Conservation (phyloP, 345 rosid genomes). For the Abelmoschus esculentus region DNA sequence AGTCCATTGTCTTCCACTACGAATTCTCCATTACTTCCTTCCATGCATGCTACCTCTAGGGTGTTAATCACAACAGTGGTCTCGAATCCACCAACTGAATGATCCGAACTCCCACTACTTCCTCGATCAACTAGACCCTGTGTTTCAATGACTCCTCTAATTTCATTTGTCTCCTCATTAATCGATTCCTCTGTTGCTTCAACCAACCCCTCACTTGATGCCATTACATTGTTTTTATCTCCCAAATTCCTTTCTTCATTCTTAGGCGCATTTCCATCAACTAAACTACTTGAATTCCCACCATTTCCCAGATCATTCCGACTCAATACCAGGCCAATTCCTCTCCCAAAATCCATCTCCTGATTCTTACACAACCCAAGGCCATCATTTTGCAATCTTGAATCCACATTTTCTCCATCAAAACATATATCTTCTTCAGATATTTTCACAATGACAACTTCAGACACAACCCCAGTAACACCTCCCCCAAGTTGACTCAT, state of each 20-base stretch:
- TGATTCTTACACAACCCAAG: not conserved
- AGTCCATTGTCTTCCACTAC: conserved; percentile 12
- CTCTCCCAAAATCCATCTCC: not conserved
- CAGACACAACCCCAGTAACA: conserved; percentile 2
- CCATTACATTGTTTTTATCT: conserved; percentile 15
- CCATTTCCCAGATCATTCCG: not conserved
- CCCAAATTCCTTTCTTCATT: conserved; percentile 22
- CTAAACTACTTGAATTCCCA: conserved; percentile 21
- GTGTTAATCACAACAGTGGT: conserved; percentile 22
- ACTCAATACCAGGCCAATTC: no score
- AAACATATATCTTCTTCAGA: conserved; percentile 12
- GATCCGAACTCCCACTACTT: conserved; percentile 12
- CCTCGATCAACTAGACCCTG: conserved; percentile 19
- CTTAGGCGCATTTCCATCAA: conserved; percentile 21
- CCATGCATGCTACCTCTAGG: conserved; percentile 19
- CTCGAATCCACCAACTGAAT: conserved; percentile 17
- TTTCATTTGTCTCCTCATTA: not conserved
- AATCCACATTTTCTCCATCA: conserved; percentile 8
- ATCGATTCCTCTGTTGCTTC: conserved; percentile 7
- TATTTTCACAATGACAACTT: conserved; percentile 8
- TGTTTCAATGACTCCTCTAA: conserved; percentile 17
- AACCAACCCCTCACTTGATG: conserved; percentile 9
- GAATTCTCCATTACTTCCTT: conserved; percentile 10
- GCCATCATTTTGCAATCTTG: conserved; percentile 13
- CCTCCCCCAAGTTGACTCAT: conserved; percentile 8